A percentile compares a stretch with the other conserved stretches of the same genome.
These are phyloP conservation scores for Neurospora sp. DNA, from an alignment of 2,329 filamentous ascomycete genomes.

Conservation along the genomic window DNA sequence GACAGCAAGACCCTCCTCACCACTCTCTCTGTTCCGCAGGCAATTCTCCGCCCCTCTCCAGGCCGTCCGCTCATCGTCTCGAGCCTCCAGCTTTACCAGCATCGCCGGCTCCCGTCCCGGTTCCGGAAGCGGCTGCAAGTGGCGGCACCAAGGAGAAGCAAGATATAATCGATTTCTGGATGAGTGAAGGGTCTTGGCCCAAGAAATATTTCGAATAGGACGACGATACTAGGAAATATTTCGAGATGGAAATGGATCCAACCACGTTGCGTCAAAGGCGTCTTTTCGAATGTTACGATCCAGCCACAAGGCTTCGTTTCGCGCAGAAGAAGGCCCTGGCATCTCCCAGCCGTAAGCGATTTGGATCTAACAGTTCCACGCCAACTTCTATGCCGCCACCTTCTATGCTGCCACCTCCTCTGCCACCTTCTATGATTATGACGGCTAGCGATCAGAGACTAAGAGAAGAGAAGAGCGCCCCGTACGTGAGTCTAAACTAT, in stretches of 20 bases:
- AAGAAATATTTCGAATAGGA: background rate
- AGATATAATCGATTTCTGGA: background rate
- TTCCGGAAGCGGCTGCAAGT: background rate
- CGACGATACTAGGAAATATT: background rate
- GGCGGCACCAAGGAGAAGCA: background rate
- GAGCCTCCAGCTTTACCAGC: constrained; percentile 12
- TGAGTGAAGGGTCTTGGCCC: background rate
- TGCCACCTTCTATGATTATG: background rate
- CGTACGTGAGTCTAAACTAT: no score
- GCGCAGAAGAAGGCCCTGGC: background rate
- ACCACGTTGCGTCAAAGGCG: background rate
- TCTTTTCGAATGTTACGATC: background rate
- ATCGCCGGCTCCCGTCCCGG: background rate
- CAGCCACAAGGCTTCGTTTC: background rate
- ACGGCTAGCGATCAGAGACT: constrained; percentile 27
- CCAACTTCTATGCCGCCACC: background rate
- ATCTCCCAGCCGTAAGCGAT: background rate
- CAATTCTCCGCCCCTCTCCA: constrained; percentile 12
- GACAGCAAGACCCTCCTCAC: background rate
- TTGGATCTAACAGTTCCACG: background rate
- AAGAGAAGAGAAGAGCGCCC: constrained; percentile 27
- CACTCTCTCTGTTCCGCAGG: constrained; percentile 3
- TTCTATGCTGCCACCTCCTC: background rate
- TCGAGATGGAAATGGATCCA: background rate
- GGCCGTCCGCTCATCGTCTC: constrained; percentile 19